Evolutionary conservation across 208 protist genomes (phyloP).

Genomic region (Trypanosoma theileri): DNA sequence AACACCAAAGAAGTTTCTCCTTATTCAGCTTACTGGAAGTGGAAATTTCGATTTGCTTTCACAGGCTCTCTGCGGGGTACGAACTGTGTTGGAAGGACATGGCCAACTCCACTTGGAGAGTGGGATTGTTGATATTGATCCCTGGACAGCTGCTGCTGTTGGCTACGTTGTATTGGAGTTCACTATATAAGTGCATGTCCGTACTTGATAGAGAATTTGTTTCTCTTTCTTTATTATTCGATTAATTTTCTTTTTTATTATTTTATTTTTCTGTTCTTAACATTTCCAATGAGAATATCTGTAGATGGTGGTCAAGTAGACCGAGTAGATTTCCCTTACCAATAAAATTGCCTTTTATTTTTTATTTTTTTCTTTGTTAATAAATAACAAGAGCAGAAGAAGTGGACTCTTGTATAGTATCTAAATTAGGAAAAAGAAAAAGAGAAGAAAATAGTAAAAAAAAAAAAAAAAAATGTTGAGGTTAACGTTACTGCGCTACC

Average conservation of each 20-base stretch:
- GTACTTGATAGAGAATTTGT: not conserved
- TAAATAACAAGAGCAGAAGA: too few species aligned
- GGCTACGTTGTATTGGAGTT: constrained; percentile 48
- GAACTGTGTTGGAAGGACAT: not conserved
- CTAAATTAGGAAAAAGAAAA: constrained; percentile 1
- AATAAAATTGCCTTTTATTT: too few species aligned
- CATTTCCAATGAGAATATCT: not conserved
- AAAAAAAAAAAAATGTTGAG: constrained; percentile 35
- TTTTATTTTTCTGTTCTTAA: not conserved
- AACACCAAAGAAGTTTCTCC: constrained; percentile 11
- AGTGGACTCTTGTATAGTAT: too few species aligned
- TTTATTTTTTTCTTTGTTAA: too few species aligned
- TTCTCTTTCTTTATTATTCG: not conserved
- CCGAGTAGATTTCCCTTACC: too few species aligned
- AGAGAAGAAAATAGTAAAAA: not conserved
- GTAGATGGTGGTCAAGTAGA: too few species aligned
- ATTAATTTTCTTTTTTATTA: not conserved
- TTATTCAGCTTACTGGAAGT: constrained; percentile 22
- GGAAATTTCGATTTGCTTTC: constrained; percentile 28
- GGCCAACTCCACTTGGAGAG: constrained; percentile 26
- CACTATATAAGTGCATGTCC: not conserved
- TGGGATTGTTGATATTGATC: constrained; percentile 71
- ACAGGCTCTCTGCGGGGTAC: constrained; percentile 12
- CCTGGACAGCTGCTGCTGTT: constrained; percentile 51
- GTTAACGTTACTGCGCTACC: constrained; percentile 29